Evolutionary conservation across 805 yeast genomes (phyloP), one percentile per base, ranked within the genome.

Genomic region (Kuraishia borneana): DNA sequence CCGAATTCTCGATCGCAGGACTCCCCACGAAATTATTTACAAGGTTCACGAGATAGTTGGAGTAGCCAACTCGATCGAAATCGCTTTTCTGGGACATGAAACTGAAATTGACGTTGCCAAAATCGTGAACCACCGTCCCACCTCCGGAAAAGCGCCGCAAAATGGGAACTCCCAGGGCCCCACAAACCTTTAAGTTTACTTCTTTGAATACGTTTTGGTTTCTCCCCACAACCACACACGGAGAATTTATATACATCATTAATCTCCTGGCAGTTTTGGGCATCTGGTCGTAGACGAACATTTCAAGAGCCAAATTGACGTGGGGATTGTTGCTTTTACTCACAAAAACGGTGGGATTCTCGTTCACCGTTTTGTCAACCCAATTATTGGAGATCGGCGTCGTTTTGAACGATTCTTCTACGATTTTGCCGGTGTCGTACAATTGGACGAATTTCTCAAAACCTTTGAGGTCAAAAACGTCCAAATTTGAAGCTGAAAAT

Each of bases 171-270:
- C 60, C 60, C 3, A 70, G 52, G 1, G 60, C 43, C 3, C 65
- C 57, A 4, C 83, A 57, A 10, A 73, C 47, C 0, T 73, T 65
- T 2, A 92, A 37, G 45, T 83, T 82, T 26, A 76, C 68, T 51
- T 92, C 99, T 38, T 76, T 72, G 84, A 89, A 89, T 2, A 96
- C 94, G 42, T 87, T 92, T 55, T 92, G 99, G 50, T 92, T 92
- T 48, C 94, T 85, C 0, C 99, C 99, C 9, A 92, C 64, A 2
- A 92, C 95, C n/a, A 87, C 84, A 52, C 95, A 83, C 1, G 89
- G 84, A 2, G 71, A 53, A 50, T 92, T 92, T 23, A 68, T 63
- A 51, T 92, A 92, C 36, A 89, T 64, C 38, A 85, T 50, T 20
- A 92, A 58, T 36, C 94, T 54, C 8, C 44, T 38, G 6, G 52